Conservation (phyloP, 2,329 filamentous ascomycete genomes). For the Verticillium dahliae region DNA sequence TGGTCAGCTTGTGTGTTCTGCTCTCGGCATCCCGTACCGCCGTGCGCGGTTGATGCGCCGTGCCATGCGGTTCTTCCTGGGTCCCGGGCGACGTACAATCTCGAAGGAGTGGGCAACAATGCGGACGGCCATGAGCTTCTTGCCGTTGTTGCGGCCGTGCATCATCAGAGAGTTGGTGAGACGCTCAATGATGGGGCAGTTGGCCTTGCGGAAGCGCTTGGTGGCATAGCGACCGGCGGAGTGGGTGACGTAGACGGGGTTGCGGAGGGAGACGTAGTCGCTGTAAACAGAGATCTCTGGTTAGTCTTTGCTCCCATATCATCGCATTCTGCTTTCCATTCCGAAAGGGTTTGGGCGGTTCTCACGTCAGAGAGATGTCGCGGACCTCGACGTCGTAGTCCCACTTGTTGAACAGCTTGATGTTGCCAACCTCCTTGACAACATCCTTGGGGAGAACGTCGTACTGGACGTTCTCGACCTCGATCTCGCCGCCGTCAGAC, state of each 20-base stretch:
- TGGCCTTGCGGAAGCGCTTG: slow-evolving; percentile 99
- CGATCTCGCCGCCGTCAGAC: slow-evolving; percentile 93
- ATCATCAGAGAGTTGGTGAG: slow-evolving; percentile 99
- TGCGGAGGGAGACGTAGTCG: slow-evolving; percentile 99
- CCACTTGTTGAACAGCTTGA: slow-evolving; percentile 98
- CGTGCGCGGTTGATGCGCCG: not conserved
- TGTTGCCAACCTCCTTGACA: slow-evolving; percentile 77
- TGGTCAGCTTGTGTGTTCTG: slow-evolving; percentile 18
- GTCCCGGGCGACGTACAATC: slow-evolving; percentile 70
- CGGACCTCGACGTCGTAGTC: slow-evolving; percentile 98
- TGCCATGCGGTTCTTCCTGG: not conserved
- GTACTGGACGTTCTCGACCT: slow-evolving; percentile 76
- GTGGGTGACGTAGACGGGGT: slow-evolving; percentile 98
- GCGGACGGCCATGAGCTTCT: slow-evolving; percentile 99
- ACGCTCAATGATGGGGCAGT: slow-evolving; percentile 99
- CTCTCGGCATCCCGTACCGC: not conserved
- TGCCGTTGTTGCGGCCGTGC: slow-evolving; percentile 99
- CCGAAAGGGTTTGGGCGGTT: not conserved
- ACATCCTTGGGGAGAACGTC: slow-evolving; percentile 90
- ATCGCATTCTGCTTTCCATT: slow-evolving; percentile 5
- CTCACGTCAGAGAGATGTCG: slow-evolving; percentile 96
- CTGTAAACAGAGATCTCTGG: slow-evolving; percentile 38
- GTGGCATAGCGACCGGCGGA: slow-evolving; percentile 96
- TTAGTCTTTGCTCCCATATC: slow-evolving; percentile 20
- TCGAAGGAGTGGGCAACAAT: slow-evolving; percentile 99